Evolutionary conservation across 441 rosid genomes (phyloP).

Genomic region (Jatropha multifida): DNA sequence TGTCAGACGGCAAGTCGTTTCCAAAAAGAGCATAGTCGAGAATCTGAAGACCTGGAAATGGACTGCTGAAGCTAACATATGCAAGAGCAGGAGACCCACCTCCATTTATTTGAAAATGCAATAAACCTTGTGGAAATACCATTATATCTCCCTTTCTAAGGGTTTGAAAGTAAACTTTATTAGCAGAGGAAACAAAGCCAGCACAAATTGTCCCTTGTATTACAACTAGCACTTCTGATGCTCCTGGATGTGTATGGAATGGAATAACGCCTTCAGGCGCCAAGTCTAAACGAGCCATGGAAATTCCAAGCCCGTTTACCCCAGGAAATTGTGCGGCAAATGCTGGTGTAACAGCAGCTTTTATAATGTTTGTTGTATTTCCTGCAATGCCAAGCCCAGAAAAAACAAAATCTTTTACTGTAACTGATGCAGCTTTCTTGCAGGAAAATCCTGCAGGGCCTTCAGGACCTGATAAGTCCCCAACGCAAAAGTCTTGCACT

Average conservation of each 20-base stretch:
- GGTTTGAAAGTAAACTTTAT: constrained; percentile 47
- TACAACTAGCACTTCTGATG: constrained; percentile 57
- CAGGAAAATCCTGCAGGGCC: constrained; percentile 71
- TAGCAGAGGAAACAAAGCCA: constrained; percentile 67
- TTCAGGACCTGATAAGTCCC: constrained; percentile 45
- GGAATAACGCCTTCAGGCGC: constrained; percentile 68
- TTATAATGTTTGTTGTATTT: constrained; percentile 63
- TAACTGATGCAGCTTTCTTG: constrained; percentile 49
- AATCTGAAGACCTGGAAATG: constrained; percentile 71
- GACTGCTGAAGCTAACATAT: constrained; percentile 58
- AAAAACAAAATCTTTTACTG: constrained; percentile 55
- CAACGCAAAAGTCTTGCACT: constrained; percentile 74
- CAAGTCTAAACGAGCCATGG: constrained; percentile 72
- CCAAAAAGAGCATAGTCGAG: constrained; percentile 63
- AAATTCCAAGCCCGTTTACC: constrained; percentile 69
- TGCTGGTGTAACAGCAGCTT: constrained; percentile 74
- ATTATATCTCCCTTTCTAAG: constrained; percentile 58
- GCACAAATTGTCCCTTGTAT: constrained; percentile 55
- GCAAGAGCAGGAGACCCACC: constrained; percentile 44
- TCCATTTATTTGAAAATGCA: constrained; percentile 68
- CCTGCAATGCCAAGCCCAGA: constrained; percentile 58
- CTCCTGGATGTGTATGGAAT: constrained; percentile 81
- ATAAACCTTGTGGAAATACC: constrained; percentile 70
- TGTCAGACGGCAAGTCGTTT: constrained; percentile 50
- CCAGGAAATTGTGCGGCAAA: constrained; percentile 58